These are phyloP conservation scores for Gillenia trifoliata DNA, from an alignment of 306 rosid genomes.

Conservation along the genomic window DNA sequence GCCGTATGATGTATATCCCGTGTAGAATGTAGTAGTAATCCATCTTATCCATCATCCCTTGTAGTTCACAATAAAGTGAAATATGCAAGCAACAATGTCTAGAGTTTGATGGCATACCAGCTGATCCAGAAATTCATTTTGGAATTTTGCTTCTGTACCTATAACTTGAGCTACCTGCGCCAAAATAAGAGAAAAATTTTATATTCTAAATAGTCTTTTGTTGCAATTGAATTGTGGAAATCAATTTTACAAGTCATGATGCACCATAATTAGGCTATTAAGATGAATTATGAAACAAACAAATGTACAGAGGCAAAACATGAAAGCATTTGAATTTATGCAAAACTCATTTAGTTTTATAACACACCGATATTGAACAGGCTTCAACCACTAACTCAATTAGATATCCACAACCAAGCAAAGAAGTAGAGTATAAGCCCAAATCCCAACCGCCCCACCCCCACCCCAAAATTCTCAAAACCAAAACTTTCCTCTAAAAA, in stretches of 20 bases:
- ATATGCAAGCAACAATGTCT: constrained; percentile 9
- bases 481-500: neutral
- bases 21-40: neutral
- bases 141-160: constrained; percentile 62
- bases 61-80: neutral
- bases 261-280: neutral
- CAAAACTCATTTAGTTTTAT: neutral
- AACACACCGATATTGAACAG: neutral
- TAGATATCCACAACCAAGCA: neutral
- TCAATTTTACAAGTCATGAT: neutral
- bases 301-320: neutral
- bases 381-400: neutral
- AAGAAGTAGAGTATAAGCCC: neutral
- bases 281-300: neutral
- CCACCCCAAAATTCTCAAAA: no score
- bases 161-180: constrained; percentile 89
- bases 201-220: neutral
- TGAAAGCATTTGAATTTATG: neutral
- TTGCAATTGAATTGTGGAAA: neutral
- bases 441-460: no score
- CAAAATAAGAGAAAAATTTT: constrained; percentile 10
- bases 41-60: neutral
- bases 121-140: constrained; percentile 61
- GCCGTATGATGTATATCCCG: neutral
- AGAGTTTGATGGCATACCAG: constrained; percentile 45